Evolutionary conservation across 495 filamentous ascomycete species (phyloP), one percentile per base, ranked within the genome.

Genomic region (Talaromyces borbonicus): DNA sequence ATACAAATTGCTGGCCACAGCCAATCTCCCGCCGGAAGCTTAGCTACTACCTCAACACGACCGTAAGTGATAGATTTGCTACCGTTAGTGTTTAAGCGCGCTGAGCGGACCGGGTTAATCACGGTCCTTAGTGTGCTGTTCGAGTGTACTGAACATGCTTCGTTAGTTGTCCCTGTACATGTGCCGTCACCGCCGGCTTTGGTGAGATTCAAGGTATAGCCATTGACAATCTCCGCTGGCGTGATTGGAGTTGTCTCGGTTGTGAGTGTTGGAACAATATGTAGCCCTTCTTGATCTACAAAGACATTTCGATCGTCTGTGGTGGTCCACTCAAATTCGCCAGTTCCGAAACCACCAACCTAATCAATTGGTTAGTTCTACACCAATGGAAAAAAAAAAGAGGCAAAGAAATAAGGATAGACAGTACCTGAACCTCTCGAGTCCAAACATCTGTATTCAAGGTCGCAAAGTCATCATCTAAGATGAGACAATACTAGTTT

Each of bases 1-100:
- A 50, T 35, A 84, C 87, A 92, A 54, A 93, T 90, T 30, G 85
- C 87, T 18, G 87, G 87, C 87, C 87, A 93, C 19, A 93, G 70
- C 87, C 87, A 93, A 57, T 90, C 85, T 23, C 87, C 87, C 7
- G 63, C 61, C 1, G 87, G 84, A 14, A 90, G 58, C 53, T 79
- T 80, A 19, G 87, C 87, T 3, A 67, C 77, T 6, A 93, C 86
- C 58, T 93, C 84, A 41, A 93, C 72, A 32, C 85, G 80, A 41
- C 87, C 87, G 57, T 86, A 93, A 57, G 78, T 84, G 70, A 93
- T 87, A 7, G 59, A 69, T 11, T 79, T 78, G 20, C 82, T 75
- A 16, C 70, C 74, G 50, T 71, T 80, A 44, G 84, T 88, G 60
- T 80, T 80, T 63, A 93, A 74, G 43, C 87, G 79, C 23, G 75